These are phyloP conservation scores for Pascua sp. DNA, from an alignment of 1,284 basidiomycete species.

Conservation along the genomic window DNA sequence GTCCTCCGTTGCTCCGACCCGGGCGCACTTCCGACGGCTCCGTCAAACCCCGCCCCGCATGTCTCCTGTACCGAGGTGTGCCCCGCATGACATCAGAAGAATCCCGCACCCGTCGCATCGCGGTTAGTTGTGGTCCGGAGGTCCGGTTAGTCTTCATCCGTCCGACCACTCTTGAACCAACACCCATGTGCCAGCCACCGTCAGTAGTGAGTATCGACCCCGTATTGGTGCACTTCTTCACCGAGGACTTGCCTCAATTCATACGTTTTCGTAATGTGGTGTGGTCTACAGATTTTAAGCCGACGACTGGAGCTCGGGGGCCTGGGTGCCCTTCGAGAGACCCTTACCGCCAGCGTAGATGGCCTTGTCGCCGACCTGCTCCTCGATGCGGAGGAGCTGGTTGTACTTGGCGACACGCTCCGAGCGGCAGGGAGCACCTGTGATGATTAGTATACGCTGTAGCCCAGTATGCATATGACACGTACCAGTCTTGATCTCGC, in stretches of 20 bases:
- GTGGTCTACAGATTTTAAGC: background rate
- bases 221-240: too few relatives aligned
- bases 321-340: slow-evolving; percentile 66
- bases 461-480: slow-evolving; percentile 14
- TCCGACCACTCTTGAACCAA: too few relatives aligned
- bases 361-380: slow-evolving; percentile 64
- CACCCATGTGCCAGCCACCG: too few relatives aligned
- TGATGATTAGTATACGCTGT: background rate
- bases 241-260: background rate
- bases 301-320: slow-evolving; percentile 59
- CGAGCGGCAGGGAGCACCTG: slow-evolving; percentile 7
- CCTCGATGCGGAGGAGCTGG: slow-evolving; percentile 84
- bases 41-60: too few relatives aligned
- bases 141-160: too few relatives aligned
- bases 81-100: too few relatives aligned
- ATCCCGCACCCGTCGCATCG: too few relatives aligned
- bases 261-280: background rate
- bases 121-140: too few relatives aligned
- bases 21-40: too few relatives aligned
- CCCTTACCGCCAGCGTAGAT: slow-evolving; percentile 75
- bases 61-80: too few relatives aligned
- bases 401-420: slow-evolving; percentile 57
- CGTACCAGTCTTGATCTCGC: slow-evolving; percentile 19
- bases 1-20: too few relatives aligned
- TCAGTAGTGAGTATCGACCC: too few relatives aligned